Percentiles rank a stretch among this genome's conserved stretches.
phyloP scores from a whole-genome alignment of 2,329 filamentous ascomycete genomes.

The Aspergillus texensis region DNA sequence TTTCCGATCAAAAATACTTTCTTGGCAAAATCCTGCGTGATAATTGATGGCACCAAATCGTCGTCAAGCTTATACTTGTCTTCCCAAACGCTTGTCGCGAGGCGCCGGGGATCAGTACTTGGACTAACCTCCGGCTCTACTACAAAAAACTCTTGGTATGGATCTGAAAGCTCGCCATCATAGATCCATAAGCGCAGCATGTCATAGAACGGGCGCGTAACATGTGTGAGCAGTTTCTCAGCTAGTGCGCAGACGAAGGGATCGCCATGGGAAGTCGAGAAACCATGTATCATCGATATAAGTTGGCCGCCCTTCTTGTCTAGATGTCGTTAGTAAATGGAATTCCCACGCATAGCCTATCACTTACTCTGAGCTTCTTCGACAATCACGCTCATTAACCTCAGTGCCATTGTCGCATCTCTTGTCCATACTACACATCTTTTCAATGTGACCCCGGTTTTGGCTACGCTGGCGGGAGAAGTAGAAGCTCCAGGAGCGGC shows the following conservation, averaged over 20 bases:
- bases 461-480: conserved; percentile 72
- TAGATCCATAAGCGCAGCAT: conserved; percentile 98
- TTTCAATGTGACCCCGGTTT: conserved; percentile 89
- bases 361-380: conserved; percentile 77
- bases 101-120: conserved; percentile 50
- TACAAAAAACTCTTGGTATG: conserved; percentile 94
- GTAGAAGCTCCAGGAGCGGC: conserved; percentile 62
- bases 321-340: conserved; percentile 24
- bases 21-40: conserved; percentile 89
- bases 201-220: conserved; percentile 94
- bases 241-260: conserved; percentile 93
- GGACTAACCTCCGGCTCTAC: conserved; percentile 70
- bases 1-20: conserved; percentile 98
- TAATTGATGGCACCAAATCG: conserved; percentile 88
- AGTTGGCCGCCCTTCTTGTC: conserved; percentile 83
- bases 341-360: conserved; percentile 1
- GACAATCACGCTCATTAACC: conserved; percentile 90
- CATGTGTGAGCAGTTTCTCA: conserved; percentile 80
- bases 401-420: conserved; percentile 92
- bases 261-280: conserved; percentile 91
- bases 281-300: conserved; percentile 89
- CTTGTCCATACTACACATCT: conserved; percentile 96
- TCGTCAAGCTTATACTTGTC: conserved; percentile 90
- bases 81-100: conserved; percentile 91
- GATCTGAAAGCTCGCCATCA: conserved; percentile 95